These are phyloP conservation scores for Kodamaea restingae DNA, from an alignment of 805 yeast genomes.

Conservation along the genomic window DNA sequence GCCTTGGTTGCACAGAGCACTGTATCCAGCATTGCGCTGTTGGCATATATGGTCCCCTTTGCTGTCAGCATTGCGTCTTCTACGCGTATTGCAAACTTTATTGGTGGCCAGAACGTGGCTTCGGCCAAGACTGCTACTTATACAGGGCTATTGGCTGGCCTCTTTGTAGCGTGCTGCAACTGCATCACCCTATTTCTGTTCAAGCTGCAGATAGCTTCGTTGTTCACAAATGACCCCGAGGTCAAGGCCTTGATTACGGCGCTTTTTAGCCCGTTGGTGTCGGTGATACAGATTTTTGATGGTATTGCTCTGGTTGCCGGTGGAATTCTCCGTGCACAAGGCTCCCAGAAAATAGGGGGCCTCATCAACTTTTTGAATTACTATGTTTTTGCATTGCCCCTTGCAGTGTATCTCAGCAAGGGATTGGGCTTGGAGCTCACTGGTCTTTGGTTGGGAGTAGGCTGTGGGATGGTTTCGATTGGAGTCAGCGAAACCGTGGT, in stretches of 20 bases:
- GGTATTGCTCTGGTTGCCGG: conserved; percentile 68
- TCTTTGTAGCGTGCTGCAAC: conserved; percentile 32
- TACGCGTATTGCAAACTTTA: conserved; percentile 43
- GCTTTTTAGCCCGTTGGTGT: conserved; percentile 57
- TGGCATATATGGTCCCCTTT: conserved; percentile 44
- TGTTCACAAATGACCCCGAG: conserved; percentile 60
- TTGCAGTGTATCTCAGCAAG: conserved; percentile 54
- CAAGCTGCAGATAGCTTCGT: conserved; percentile 45
- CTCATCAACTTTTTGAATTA: conserved; percentile 64
- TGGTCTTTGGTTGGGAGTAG: conserved; percentile 77
- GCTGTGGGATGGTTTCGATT: conserved; percentile 55
- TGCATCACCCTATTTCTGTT: conserved; percentile 45
- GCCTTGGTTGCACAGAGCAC: conserved; percentile 52
- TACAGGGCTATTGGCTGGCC: conserved; percentile 28
- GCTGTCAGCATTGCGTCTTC: conserved; percentile 43
- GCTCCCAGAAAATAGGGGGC: conserved; percentile 72
- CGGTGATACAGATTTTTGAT: conserved; percentile 64
- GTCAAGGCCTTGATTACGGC: conserved; percentile 50
- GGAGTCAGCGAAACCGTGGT: conserved; percentile 47
- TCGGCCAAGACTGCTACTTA: conserved; percentile 36
- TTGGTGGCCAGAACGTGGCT: conserved; percentile 39
- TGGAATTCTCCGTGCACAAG: conserved; percentile 73
- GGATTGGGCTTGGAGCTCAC: conserved; percentile 41
- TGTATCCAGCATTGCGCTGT: conserved; percentile 43
- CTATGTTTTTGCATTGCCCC: conserved; percentile 66